Evolutionary conservation across 306 rosid species (phyloP).

Genomic region (Neltuma alba): DNA sequence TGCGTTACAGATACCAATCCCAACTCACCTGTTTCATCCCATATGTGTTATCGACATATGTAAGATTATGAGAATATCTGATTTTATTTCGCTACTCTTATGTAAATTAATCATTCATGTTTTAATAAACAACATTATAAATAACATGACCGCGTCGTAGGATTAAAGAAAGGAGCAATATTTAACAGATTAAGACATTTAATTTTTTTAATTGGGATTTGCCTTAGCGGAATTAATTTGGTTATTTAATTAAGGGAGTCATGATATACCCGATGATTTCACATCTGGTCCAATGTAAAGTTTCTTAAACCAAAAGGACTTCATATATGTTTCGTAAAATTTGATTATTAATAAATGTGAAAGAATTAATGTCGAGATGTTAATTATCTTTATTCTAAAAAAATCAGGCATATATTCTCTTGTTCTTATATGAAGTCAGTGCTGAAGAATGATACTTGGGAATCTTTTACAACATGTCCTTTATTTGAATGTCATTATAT

Average conservation of each 20-base stretch:
- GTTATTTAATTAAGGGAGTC: not conserved
- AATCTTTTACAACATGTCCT: not conserved
- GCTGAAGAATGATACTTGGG: not conserved
- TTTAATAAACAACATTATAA: too few species aligned
- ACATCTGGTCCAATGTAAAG: not conserved
- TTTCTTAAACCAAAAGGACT: not conserved
- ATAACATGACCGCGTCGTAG: too few species aligned
- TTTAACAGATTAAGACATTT: too few species aligned
- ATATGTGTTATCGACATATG: too few species aligned
- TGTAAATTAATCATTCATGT: too few species aligned
- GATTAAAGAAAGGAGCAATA: too few species aligned
- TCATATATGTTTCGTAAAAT: not conserved
- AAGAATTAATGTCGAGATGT: constrained; percentile 1
- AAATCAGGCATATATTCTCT: not conserved
- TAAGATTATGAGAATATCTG: too few species aligned
- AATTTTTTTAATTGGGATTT: not conserved
- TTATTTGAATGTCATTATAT: not conserved
- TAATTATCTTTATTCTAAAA: not conserved
- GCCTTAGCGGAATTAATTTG: not conserved
- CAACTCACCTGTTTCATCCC: too few species aligned
- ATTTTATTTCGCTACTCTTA: too few species aligned
- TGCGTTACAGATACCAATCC: too few species aligned
- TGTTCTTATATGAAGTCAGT: not conserved
- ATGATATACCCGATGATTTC: not conserved
- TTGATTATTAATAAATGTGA: not conserved